phyloP scores from a whole-genome alignment of 768 basidiomycete genomes.

The Rhodotorula taiwanensis region DNA sequence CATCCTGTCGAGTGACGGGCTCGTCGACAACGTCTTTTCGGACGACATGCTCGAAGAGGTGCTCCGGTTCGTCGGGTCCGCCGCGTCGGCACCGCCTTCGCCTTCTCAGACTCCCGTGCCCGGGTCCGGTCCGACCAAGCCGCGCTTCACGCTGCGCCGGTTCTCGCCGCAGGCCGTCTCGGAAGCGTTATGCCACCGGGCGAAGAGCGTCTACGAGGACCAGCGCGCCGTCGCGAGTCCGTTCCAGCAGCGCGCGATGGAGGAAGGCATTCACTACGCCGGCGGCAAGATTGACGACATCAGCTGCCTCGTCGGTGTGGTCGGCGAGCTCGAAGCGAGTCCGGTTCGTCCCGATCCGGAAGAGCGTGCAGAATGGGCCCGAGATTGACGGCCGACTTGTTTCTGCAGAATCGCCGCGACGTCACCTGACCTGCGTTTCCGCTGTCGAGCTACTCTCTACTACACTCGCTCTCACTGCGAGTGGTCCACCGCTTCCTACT shows the following conservation, averaged over 20 bases:
- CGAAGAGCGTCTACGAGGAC: slow-evolving; percentile 60
- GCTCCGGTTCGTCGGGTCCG: slow-evolving; percentile 28
- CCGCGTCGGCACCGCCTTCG: slow-evolving; percentile 18
- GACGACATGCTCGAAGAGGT: slow-evolving; percentile 74
- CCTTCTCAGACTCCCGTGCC: slow-evolving; percentile 7
- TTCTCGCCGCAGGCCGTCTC: slow-evolving; percentile 39
- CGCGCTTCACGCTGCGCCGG: slow-evolving; percentile 48
- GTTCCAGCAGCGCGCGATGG: slow-evolving; percentile 41
- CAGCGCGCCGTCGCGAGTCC: slow-evolving; percentile 39
- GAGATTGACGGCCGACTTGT: too few species aligned
- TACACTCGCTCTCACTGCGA: too few species aligned
- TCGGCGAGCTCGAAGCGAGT: slow-evolving; percentile 35
- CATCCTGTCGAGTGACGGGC: slow-evolving; percentile 71
- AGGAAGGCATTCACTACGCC: slow-evolving; percentile 40
- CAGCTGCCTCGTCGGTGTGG: slow-evolving; percentile 33
- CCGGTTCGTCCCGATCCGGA: slow-evolving; percentile 8
- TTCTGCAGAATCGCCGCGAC: slow-evolving; percentile 27
- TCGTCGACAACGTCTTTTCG: slow-evolving; percentile 83
- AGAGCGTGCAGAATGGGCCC: slow-evolving; percentile 5
- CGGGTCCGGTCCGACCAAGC: slow-evolving; percentile 2
- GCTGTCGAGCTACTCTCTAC: too few species aligned
- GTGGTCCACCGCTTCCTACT: too few species aligned
- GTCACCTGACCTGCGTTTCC: too few species aligned
- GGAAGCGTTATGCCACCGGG: slow-evolving; percentile 73
- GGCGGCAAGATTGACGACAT: slow-evolving; percentile 41